Evolutionary conservation across 176 grass and related monocot genomes (phyloP).

Genomic region (Oryza rufipogon): DNA sequence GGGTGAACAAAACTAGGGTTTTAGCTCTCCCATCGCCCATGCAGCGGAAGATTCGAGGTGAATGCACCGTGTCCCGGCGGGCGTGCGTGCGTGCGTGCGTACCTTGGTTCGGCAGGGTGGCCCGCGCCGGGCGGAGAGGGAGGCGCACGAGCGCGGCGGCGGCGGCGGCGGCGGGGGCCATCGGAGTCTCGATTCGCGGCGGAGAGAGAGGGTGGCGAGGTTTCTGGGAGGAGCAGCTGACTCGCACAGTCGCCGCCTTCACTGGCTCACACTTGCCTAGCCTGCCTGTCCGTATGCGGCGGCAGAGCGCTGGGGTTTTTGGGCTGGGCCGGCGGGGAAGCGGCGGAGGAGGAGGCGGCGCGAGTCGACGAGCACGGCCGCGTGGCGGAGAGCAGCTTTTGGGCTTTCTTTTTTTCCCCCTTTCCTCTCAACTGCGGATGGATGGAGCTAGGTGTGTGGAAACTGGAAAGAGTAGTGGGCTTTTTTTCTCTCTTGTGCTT

Average conservation of each 20-base stretch:
- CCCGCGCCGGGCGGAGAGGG: slow-evolving; percentile 1
- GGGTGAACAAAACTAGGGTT: slow-evolving; percentile 40
- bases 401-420: not conserved
- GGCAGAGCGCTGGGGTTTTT: not conserved
- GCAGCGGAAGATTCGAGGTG: slow-evolving; percentile 15
- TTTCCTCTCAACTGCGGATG: no score
- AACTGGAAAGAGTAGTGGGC: no score
- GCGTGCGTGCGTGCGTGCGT: not conserved
- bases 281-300: not conserved
- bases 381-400: not conserved
- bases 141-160: slow-evolving; percentile 40
- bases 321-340: not conserved
- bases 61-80: not conserved
- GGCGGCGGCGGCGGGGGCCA: slow-evolving; percentile 32
- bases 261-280: not conserved
- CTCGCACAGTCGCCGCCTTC: not conserved
- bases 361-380: no score
- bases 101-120: slow-evolving; percentile 33
- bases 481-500: no score
- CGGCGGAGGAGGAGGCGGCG: no score
- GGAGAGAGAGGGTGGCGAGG: not conserved
- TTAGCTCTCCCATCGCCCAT: slow-evolving; percentile 23
- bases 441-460: no score
- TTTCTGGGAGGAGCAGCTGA: not conserved
- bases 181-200: not conserved